A percentile compares a stretch with the other conserved stretches of the same genome.
Conservation (phyloP, 208 protist genomes). For the Herpetomonas samuelpessoai region DNA sequence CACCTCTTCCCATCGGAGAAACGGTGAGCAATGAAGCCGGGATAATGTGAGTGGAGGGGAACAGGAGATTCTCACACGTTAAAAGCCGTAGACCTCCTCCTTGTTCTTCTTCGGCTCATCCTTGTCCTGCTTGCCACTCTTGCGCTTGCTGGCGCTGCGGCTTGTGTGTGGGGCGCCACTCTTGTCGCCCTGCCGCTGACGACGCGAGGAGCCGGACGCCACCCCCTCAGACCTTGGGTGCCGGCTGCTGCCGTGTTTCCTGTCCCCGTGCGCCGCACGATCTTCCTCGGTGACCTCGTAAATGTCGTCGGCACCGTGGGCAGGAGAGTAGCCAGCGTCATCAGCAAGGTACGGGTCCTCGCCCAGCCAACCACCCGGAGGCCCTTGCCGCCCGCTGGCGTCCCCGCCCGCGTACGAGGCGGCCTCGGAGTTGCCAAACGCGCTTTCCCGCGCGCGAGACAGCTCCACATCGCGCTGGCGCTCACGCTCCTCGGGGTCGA, state of each 20-base stretch:
- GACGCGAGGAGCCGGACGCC: too few species aligned
- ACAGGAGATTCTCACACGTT: background rate
- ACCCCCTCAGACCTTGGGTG: too few species aligned
- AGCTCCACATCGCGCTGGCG: constrained; percentile 13
- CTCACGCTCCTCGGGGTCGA: constrained; percentile 38
- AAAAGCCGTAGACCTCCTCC: background rate
- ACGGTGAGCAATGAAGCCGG: too few species aligned
- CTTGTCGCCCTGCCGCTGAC: too few species aligned
- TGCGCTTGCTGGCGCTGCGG: background rate
- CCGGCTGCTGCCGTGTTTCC: too few species aligned
- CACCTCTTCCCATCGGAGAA: too few species aligned
- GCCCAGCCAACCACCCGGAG: background rate
- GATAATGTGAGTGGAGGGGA: too few species aligned
- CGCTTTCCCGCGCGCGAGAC: constrained; percentile 13
- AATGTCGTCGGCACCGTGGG: background rate
- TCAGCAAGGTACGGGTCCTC: background rate
- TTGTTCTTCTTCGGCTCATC: too few species aligned
- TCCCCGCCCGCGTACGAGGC: background rate
- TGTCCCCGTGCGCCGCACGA: too few species aligned
- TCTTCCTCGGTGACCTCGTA: background rate
- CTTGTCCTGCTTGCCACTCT: too few species aligned
- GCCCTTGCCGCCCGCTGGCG: background rate
- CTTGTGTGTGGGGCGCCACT: too few species aligned
- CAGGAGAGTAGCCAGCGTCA: too few species aligned
- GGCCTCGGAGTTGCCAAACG: constrained; percentile 13